Conservation (phyloP, 306 rosid species). For the Malus domestica region DNA sequence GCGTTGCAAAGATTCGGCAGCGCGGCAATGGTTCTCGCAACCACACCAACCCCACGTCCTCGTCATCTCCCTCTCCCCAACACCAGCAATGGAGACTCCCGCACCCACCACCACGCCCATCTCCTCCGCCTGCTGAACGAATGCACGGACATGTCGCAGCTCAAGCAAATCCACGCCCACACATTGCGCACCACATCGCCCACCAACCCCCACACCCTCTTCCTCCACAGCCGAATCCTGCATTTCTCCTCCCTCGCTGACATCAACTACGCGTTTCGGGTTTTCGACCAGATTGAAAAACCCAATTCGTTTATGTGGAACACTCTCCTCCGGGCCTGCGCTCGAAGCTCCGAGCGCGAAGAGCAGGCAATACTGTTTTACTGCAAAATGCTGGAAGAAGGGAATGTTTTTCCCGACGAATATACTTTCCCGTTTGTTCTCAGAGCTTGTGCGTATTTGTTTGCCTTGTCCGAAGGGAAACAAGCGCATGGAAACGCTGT, state of each 20-base stretch:
- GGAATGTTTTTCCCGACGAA: conserved; percentile 38
- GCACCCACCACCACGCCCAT: conserved; percentile 17
- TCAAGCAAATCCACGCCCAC: conserved; percentile 77
- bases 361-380: conserved; percentile 36
- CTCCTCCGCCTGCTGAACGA: conserved; percentile 45
- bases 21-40: conserved; percentile 24
- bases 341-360: conserved; percentile 40
- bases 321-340: conserved; percentile 62
- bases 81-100: neutral
- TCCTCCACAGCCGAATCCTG: conserved; percentile 48
- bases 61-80: neutral
- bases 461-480: conserved; percentile 54
- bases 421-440: conserved; percentile 73
- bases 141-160: conserved; percentile 28
- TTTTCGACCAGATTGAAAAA: conserved; percentile 32
- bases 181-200: conserved; percentile 45
- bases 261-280: conserved; percentile 47
- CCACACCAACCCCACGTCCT: conserved; percentile 13
- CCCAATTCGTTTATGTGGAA: conserved; percentile 87
- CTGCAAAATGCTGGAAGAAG: conserved; percentile 42
- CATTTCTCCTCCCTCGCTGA: conserved; percentile 33
- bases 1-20: neutral
- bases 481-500: conserved; percentile 55
- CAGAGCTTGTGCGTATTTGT: conserved; percentile 60
- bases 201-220: conserved; percentile 34